phyloP scores from a whole-genome alignment of 192 early-diverging fungal species.

The Spizellomyces punctatus region DNA sequence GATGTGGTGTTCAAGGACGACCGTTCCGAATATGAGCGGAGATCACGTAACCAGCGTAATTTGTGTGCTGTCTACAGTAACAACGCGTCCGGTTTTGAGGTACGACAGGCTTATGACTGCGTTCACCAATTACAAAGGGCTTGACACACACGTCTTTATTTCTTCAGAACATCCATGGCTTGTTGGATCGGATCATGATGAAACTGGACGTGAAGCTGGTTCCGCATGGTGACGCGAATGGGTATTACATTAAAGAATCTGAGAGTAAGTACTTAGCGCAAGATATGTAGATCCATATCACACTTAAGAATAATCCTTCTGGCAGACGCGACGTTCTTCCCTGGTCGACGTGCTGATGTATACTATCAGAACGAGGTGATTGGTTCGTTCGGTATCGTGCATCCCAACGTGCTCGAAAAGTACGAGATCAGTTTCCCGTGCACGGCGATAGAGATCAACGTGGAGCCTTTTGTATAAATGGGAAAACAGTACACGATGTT shows the following conservation, averaged over 20 bases:
- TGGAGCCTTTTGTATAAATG: slow-evolving; percentile 88
- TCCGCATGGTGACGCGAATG: slow-evolving; percentile 49
- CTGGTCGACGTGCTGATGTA: slow-evolving; percentile 88
- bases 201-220: slow-evolving; percentile 70
- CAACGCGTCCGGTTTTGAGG: slow-evolving; percentile 83
- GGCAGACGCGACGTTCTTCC: slow-evolving; percentile 83
- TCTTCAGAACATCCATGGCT: slow-evolving; percentile 71
- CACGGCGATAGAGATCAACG: slow-evolving; percentile 89
- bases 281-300: not conserved
- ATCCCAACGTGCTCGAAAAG: slow-evolving; percentile 84
- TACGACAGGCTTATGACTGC: slow-evolving; percentile 15
- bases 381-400: slow-evolving; percentile 88
- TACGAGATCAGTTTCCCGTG: slow-evolving; percentile 86
- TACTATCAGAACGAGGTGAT: slow-evolving; percentile 65
- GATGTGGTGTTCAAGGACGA: slow-evolving; percentile 93
- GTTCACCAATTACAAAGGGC: not conserved
- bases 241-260: slow-evolving; percentile 81
- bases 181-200: slow-evolving; percentile 87
- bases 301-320: not conserved
- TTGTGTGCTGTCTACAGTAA: slow-evolving; percentile 83
- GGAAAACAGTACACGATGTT: too few relatives aligned
- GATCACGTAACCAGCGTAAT: slow-evolving; percentile 87
- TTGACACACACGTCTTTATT: slow-evolving; percentile 33
- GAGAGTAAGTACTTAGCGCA: slow-evolving; percentile 49
- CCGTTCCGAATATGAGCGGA: slow-evolving; percentile 59